phyloP scores from a whole-genome alignment of 2,329 filamentous ascomycete species.

The Clonostachys sp. region DNA sequence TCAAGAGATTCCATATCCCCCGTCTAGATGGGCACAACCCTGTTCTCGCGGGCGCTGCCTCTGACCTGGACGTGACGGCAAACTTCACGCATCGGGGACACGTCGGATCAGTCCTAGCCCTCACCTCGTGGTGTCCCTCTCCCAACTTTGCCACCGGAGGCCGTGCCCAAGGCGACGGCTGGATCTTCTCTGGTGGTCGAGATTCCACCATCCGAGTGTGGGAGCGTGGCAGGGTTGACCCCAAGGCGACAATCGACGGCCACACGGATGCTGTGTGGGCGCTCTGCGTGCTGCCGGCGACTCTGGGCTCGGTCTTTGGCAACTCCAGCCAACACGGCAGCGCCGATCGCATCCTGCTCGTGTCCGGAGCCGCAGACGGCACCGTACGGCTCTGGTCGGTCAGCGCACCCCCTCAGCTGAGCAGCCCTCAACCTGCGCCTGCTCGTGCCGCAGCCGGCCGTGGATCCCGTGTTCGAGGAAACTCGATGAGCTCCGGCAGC shows the following conservation, averaged over 20 bases:
- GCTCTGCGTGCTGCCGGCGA: constrained; percentile 84
- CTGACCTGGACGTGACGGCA: constrained; percentile 84
- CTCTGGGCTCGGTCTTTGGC: constrained; percentile 76
- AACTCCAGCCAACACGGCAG: constrained; percentile 70
- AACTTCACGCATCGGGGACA: constrained; percentile 96
- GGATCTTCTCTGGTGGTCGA: constrained; percentile 97
- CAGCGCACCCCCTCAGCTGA: constrained; percentile 80
- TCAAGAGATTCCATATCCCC: constrained; percentile 96
- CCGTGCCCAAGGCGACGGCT: constrained; percentile 84
- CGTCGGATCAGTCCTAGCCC: constrained; percentile 79
- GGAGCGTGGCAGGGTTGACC: constrained; percentile 91
- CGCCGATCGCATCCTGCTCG: constrained; percentile 83
- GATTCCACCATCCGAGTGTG: constrained; percentile 91
- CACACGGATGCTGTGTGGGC: constrained; percentile 97
- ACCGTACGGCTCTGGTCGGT: constrained; percentile 92
- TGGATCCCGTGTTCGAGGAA: constrained; percentile 75
- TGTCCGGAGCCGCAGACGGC: constrained; percentile 86
- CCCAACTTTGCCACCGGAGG: constrained; percentile 88
- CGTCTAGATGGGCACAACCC: constrained; percentile 58
- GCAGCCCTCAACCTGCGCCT: constrained; percentile 69
- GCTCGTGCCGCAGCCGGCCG: constrained; percentile 50
- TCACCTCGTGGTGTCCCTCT: constrained; percentile 82
- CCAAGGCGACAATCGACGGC: constrained; percentile 89
- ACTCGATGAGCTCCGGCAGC: constrained; percentile 92
- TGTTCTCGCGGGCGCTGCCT: constrained; percentile 46